Base-by-base conservation (phyloP, 1,139 yeast genomes). In the Debaryomyces nepalensis region DNA sequence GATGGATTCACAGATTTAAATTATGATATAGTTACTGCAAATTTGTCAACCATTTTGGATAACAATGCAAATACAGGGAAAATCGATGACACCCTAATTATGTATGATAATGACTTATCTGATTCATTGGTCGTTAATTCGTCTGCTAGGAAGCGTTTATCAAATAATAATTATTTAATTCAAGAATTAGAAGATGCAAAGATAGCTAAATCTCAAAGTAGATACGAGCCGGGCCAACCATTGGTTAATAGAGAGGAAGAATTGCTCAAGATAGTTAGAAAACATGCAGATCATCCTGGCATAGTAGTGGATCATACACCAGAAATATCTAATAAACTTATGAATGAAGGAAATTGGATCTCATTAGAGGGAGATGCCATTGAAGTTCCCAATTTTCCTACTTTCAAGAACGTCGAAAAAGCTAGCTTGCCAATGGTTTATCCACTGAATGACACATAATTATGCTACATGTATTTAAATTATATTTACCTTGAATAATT, bases 231-330 rank as follows among this genome's bases (percentile, higher is more conserved):
- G 24, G 26, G 34, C 15, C 33, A 41, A 10, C 15, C 14, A 4
- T 11, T 19, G 10, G 19, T 29, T 6, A 48, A 39, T 23, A 50
- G 43, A 15, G 58, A 54, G 6, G 76, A 67, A 4, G 64, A 58
- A 5, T 53, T 62, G 4, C 50, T 71, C 41, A 73, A 67, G 46
- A 49, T 68, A 15, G 46, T 64, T 5, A 54, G 58, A 26, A 73
- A 59, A 39, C 84, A 81, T 44, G 72, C 73, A 47, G 87, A 84
- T 0, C 87, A 82, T 53, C 82, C 87, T 1, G 86, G 87, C 0
- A 69, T 81, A 6, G 50, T 58, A 2, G 57, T 68, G 3, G 81
- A 79, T 3, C 74, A 73, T 8, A 67, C 69, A 31, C 93, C 93
- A 0, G 75, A 73, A 26, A 66, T 83, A 20, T 72, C 79, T 2